These are phyloP conservation scores for Phytophthora quininea DNA, from an alignment of 352 stramenopile genomes.

Conservation along the genomic window DNA sequence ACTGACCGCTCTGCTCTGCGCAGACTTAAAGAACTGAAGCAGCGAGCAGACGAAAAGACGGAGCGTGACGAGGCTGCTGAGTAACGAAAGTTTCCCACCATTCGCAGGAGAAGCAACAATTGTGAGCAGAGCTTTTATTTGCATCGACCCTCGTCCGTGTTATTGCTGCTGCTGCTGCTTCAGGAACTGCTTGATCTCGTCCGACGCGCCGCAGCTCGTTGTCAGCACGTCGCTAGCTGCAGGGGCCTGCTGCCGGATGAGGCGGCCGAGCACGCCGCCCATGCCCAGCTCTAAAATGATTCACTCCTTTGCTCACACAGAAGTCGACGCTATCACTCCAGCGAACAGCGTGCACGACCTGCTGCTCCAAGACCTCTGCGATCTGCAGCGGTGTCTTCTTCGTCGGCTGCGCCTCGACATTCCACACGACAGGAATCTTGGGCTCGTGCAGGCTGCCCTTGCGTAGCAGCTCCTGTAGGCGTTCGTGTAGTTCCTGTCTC, in stretches of 20 bases:
- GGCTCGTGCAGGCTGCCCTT: conserved; percentile 40
- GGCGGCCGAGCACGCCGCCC: conserved; percentile 69
- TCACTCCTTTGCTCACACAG: conserved; percentile 52
- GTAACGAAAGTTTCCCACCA: background rate
- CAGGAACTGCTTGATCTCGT: conserved; percentile 64
- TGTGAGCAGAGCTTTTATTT: conserved; percentile 3
- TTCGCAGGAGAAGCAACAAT: conserved; percentile 13
- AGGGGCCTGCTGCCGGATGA: conserved; percentile 76
- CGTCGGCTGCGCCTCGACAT: conserved; percentile 61
- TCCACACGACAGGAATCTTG: conserved; percentile 79
- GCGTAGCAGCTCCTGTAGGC: conserved; percentile 39
- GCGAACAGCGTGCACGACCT: conserved; percentile 70
- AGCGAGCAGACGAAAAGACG: background rate
- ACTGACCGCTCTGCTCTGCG: conserved; percentile 11
- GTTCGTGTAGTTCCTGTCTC: conserved; percentile 45
- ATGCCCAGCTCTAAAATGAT: conserved; percentile 79
- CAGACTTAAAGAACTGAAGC: conserved; percentile 14
- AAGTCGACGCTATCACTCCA: conserved; percentile 87
- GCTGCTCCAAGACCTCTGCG: conserved; percentile 49
- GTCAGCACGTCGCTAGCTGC: conserved; percentile 18
- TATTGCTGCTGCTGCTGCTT: conserved; percentile 11
- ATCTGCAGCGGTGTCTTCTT: conserved; percentile 53
- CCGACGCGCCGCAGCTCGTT: conserved; percentile 62
- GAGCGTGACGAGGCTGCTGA: conserved; percentile 3
- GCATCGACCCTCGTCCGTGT: background rate